phyloP scores from a whole-genome alignment of 2,329 filamentous ascomycete genomes.

The Diplodia intermedia region DNA sequence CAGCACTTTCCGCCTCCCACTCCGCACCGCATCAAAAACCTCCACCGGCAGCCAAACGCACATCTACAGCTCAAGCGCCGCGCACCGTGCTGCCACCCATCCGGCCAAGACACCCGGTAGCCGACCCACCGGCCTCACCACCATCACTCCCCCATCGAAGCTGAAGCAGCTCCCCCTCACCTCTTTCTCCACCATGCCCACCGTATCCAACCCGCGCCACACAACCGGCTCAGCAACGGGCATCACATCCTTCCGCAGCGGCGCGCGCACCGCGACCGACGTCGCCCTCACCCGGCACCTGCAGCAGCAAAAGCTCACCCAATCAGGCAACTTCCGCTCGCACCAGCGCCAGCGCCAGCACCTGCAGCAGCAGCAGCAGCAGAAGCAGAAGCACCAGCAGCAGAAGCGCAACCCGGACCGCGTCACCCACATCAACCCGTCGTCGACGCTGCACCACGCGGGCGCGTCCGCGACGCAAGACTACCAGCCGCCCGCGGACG shows the following conservation, averaged over 20 bases:
- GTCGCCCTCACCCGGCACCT: not conserved
- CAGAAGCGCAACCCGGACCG: not conserved
- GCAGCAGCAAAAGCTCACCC: not conserved
- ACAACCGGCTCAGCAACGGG: not conserved
- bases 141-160: not conserved
- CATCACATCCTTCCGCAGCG: conserved; percentile 7
- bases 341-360: not conserved
- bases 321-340: too few species aligned
- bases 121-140: not conserved
- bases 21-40: not conserved
- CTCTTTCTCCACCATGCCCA: not conserved
- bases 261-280: not conserved
- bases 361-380: not conserved
- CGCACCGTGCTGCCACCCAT: not conserved
- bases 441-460: not conserved
- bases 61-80: not conserved
- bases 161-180: not conserved
- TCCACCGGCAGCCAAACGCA: not conserved
- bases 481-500: not conserved
- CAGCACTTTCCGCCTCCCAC: not conserved
- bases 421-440: conserved; percentile 6
- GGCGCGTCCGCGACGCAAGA: not conserved
- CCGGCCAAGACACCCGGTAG: not conserved
- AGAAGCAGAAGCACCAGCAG: too few species aligned
- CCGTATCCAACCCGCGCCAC: not conserved